These are phyloP conservation scores for Calonectria fujianensis DNA, from an alignment of 2,329 filamentous ascomycete genomes.

Conservation along the genomic window DNA sequence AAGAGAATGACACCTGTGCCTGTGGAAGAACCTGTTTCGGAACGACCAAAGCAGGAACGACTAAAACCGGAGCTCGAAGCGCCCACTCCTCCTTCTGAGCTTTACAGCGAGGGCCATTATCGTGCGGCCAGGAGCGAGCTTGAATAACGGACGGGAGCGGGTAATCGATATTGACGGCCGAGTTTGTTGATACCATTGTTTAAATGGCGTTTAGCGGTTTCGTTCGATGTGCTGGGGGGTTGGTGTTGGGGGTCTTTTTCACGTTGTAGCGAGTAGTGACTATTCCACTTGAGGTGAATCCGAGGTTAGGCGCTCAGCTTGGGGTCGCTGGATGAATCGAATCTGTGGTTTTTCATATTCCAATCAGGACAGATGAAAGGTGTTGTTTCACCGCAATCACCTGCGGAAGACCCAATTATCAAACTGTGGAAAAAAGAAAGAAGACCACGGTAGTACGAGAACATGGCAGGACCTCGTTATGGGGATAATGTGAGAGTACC, in stretches of 20 bases:
- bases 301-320: neutral
- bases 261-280: neutral
- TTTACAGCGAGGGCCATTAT: neutral
- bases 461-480: too few species aligned
- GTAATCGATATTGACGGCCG: neutral
- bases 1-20: conserved; percentile 5
- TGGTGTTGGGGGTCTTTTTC: neutral
- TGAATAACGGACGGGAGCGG: neutral
- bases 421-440: too few species aligned
- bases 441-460: too few species aligned
- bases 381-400: too few species aligned
- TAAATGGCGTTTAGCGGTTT: neutral
- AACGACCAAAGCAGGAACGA: neutral
- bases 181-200: too few species aligned
- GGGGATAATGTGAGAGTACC: too few species aligned
- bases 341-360: too few species aligned
- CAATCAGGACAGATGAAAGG: too few species aligned
- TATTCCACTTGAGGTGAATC: neutral
- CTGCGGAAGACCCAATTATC: too few species aligned
- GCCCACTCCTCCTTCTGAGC: neutral
- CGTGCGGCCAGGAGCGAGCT: neutral
- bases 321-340: accelerated
- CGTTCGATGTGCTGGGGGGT: neutral
- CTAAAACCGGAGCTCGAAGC: neutral
- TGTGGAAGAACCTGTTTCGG: neutral